A percentile compares a stretch with the other conserved stretches of the same genome.
These are phyloP conservation scores for Triticum dicoccoides DNA, from an alignment of 176 grass and related monocot genomes.

Conservation along the genomic window DNA sequence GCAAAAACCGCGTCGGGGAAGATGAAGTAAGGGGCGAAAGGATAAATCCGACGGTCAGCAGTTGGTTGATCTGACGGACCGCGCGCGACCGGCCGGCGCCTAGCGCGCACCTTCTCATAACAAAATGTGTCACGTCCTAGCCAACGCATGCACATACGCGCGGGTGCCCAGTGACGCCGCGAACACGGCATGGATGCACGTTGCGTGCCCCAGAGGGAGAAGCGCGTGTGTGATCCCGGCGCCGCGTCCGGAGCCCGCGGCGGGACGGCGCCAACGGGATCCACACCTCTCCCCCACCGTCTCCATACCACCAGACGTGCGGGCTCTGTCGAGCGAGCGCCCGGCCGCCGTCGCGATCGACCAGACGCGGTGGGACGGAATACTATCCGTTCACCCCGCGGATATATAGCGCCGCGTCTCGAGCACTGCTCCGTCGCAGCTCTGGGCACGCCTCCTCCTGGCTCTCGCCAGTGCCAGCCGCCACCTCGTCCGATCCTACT, in stretches of 20 bases:
- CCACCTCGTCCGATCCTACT: neutral
- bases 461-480: neutral
- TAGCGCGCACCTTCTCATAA: no score
- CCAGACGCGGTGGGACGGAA: neutral
- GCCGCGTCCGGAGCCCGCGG: constrained; percentile 34
- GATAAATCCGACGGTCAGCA: no score
- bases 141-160: neutral
- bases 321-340: neutral
- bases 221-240: constrained; percentile 15
- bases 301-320: neutral
- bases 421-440: neutral
- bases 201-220: neutral
- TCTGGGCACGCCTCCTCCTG: neutral
- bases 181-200: constrained; percentile 6
- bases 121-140: neutral
- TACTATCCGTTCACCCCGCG: neutral
- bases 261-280: constrained; percentile 13
- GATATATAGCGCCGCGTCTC: neutral
- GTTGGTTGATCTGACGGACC: no score
- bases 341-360: neutral
- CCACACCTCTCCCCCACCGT: constrained; percentile 16
- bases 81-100: no score
- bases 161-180: neutral
- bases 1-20: no score
- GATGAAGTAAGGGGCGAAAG: no score